Conservation (phyloP, 2,329 filamentous ascomycete genomes). For the Phialemoniopsis sp. region DNA sequence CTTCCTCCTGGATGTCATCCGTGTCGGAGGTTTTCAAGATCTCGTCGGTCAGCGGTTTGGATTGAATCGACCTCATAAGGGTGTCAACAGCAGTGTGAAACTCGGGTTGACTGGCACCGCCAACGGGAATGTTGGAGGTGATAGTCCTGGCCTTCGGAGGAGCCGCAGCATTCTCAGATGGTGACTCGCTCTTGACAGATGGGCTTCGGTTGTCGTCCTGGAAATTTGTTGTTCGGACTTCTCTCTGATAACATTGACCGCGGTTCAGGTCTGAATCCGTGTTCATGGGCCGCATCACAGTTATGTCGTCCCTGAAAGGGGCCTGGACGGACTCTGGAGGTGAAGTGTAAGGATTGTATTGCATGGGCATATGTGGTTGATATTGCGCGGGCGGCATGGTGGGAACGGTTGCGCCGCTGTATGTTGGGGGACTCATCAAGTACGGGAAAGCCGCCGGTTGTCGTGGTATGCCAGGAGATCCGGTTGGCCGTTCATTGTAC, state of each 20-base stretch:
- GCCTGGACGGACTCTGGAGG: conserved; percentile 16
- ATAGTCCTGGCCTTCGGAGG: conserved; percentile 22
- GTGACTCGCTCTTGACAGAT: conserved; percentile 26
- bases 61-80: conserved; percentile 84
- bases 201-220: conserved; percentile 27
- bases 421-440: conserved; percentile 34
- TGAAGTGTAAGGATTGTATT: conserved; percentile 35
- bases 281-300: conserved; percentile 18
- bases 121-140: conserved; percentile 39
- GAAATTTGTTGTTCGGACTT: conserved; percentile 16
- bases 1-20: conserved; percentile 39
- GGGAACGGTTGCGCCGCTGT: conserved; percentile 36
- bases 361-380: conserved; percentile 24
- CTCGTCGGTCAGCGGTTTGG: conserved; percentile 45
- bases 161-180: conserved; percentile 5
- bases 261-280: conserved; percentile 20
- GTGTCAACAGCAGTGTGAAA: conserved; percentile 84
- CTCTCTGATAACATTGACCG: conserved; percentile 8
- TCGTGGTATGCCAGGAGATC: conserved; percentile 33
- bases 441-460: conserved; percentile 42
- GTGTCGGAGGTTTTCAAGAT: conserved; percentile 14
- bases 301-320: conserved; percentile 20
- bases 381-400: conserved; percentile 38
- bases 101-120: conserved; percentile 46
- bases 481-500: conserved; percentile 40